Percentiles rank a stretch among this genome's conserved stretches.
Evolutionary conservation across 768 basidiomycete species (phyloP).

Genomic region (Termitomyces sp.): DNA sequence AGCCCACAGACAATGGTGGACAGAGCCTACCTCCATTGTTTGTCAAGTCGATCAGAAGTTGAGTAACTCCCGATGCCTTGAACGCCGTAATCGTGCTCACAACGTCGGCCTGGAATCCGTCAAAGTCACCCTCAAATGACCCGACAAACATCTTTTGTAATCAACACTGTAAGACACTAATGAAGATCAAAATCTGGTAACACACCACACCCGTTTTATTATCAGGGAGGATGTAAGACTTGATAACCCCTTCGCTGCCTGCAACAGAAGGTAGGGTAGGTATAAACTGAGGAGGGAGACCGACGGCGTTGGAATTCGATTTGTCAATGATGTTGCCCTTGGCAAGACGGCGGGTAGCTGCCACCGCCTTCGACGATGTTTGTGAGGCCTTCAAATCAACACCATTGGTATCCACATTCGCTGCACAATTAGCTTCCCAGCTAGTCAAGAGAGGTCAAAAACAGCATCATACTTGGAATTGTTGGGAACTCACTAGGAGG

Average conservation of each 20-base stretch:
- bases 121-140: conserved; percentile 52
- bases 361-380: neutral
- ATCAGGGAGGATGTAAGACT: conserved; percentile 54
- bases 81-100: conserved; percentile 44
- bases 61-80: conserved; percentile 45
- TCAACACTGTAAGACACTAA: neutral
- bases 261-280: conserved; percentile 44
- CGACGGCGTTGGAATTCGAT: conserved; percentile 37
- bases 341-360: conserved; percentile 17
- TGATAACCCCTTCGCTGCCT: conserved; percentile 52
- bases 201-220: conserved; percentile 60
- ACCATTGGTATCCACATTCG: conserved; percentile 48
- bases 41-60: conserved; percentile 55
- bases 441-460: conserved; percentile 9
- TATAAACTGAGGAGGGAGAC: conserved; percentile 45
- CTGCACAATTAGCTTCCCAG: conserved; percentile 47
- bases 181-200: conserved; percentile 8
- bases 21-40: conserved; percentile 56
- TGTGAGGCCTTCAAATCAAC: conserved; percentile 34
- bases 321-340: conserved; percentile 44
- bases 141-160: conserved; percentile 55
- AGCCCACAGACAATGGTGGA: neutral
- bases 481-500: conserved; percentile 46
- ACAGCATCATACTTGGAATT: neutral
- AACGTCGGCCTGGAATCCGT: conserved; percentile 51